A percentile compares a stretch with the other conserved stretches of the same genome.
phyloP scores from a whole-genome alignment of 139 green algal genomes.

The Pycnococcus provasolii region DNA sequence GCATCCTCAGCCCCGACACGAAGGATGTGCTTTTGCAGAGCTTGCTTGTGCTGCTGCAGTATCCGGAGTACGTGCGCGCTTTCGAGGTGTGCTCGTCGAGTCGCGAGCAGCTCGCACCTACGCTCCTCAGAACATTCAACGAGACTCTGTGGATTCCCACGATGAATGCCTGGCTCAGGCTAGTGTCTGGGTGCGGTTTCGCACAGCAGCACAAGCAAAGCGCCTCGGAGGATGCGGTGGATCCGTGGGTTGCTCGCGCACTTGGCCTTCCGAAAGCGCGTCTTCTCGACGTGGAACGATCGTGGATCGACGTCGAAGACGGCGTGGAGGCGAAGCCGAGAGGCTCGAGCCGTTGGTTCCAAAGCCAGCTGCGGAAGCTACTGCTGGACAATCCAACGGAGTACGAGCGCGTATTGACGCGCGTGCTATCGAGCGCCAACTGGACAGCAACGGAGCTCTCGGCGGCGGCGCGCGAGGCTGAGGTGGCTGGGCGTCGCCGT shows the following conservation, averaged over 20 bases:
- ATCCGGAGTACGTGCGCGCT: conserved; percentile 37
- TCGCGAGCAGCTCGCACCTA: conserved; percentile 34
- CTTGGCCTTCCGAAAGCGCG: background rate
- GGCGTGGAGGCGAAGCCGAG: background rate
- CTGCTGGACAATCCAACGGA: background rate
- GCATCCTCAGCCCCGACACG: conserved; percentile 51
- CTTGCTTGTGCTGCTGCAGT: conserved; percentile 42
- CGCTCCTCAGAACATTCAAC: conserved; percentile 56
- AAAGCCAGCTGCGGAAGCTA: background rate
- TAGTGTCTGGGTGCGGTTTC: conserved; percentile 41
- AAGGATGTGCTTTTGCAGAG: conserved; percentile 48
- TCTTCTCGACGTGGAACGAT: background rate
- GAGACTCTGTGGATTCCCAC: conserved; percentile 60
- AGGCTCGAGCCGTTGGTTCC: background rate
- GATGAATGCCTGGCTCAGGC: conserved; percentile 46
- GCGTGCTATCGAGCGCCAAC: too few relatives aligned
- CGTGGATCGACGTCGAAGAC: background rate
- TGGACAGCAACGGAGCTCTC: too few relatives aligned
- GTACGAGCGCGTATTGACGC: too few relatives aligned
- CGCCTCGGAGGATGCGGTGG: background rate
- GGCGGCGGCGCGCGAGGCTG: too few relatives aligned
- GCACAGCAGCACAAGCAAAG: conserved; percentile 25
- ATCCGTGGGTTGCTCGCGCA: background rate
- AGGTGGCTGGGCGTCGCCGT: too few relatives aligned
- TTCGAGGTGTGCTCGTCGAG: conserved; percentile 46